Evolutionary conservation across 1,284 basidiomycete species (phyloP).

Genomic region (Cutaneotrichosporon cyanovorans): DNA sequence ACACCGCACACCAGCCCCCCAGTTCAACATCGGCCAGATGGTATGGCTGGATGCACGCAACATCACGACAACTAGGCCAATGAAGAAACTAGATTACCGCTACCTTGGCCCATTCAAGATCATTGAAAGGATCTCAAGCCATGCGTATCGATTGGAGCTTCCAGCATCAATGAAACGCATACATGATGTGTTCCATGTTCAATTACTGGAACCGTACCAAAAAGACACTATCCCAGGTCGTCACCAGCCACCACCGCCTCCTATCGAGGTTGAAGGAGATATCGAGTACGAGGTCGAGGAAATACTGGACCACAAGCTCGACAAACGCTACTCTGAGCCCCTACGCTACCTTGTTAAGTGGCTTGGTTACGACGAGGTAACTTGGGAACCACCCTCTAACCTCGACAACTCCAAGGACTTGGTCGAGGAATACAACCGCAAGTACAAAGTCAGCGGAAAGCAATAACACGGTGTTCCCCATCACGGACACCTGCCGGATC

Average conservation of each 20-base stretch:
- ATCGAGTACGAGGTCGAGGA: constrained; percentile 22
- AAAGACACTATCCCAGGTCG: too few species aligned
- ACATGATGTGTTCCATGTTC: background rate
- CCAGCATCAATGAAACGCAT: too few species aligned
- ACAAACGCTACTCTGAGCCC: background rate
- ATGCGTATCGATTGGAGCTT: too few species aligned
- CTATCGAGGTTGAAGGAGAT: constrained; percentile 27
- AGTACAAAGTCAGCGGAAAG: too few species aligned
- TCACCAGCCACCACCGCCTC: constrained; percentile 13
- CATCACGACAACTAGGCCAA: constrained; percentile 40
- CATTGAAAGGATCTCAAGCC: background rate
- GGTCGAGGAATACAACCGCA: background rate
- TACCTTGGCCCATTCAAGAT: constrained; percentile 46
- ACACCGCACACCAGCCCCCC: constrained; percentile 15
- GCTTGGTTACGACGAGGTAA: constrained; percentile 5
- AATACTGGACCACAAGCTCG: constrained; percentile 20
- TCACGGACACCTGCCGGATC: too few species aligned
- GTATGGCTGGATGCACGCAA: constrained; percentile 39
- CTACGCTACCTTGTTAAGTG: constrained; percentile 8
- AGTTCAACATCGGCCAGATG: constrained; percentile 40
- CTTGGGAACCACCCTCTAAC: constrained; percentile 5
- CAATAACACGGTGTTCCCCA: too few species aligned
- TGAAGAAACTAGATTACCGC: constrained; percentile 45
- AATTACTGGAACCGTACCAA: background rate
- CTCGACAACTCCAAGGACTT: background rate